Evolutionary conservation across 75 land plant species (phyloP).

Genomic region (Selaginella moellendorffii): DNA sequence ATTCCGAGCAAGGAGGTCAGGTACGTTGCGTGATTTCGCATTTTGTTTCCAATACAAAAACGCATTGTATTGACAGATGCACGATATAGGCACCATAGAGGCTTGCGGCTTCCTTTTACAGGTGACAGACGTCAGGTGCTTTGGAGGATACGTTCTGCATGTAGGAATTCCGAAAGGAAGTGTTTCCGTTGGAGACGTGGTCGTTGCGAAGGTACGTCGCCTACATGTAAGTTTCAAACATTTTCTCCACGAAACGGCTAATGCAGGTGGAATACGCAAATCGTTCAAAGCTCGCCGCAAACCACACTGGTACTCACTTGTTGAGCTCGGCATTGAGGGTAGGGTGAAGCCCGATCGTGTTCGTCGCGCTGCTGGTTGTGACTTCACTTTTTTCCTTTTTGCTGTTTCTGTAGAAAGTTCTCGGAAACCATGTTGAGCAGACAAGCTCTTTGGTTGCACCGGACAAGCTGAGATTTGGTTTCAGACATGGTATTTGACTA

Average conservation of each 20-base stretch:
- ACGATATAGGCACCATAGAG: constrained; percentile 63
- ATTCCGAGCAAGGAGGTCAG: constrained; percentile 99
- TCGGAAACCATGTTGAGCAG: constrained; percentile 89
- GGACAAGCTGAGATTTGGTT: constrained; percentile 87
- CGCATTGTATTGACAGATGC: constrained; percentile 40
- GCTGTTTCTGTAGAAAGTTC: constrained; percentile 87
- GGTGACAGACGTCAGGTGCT: constrained; percentile 66
- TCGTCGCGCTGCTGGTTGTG: background rate
- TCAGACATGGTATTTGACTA: constrained; percentile 92
- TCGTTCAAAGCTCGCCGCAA: constrained; percentile 69
- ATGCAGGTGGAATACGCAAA: constrained; percentile 74
- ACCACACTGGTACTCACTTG: constrained; percentile 94
- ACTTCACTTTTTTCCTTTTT: constrained; percentile 7
- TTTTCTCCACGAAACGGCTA: background rate
- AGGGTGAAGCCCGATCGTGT: too few relatives aligned
- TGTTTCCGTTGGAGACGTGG: constrained; percentile 59
- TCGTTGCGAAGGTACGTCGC: constrained; percentile 45
- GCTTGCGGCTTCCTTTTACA: constrained; percentile 41
- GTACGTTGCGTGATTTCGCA: constrained; percentile 14
- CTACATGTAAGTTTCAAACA: background rate
- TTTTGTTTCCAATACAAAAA: background rate
- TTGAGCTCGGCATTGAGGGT: constrained; percentile 91
- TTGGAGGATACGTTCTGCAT: constrained; percentile 85
- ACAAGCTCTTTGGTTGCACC: constrained; percentile 94
- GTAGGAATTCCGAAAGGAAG: constrained; percentile 21